Percentiles rank a stretch among this genome's conserved stretches.
phyloP scores from a whole-genome alignment of 148 eudicot species.

The Amaranthus hypochondriacus region DNA sequence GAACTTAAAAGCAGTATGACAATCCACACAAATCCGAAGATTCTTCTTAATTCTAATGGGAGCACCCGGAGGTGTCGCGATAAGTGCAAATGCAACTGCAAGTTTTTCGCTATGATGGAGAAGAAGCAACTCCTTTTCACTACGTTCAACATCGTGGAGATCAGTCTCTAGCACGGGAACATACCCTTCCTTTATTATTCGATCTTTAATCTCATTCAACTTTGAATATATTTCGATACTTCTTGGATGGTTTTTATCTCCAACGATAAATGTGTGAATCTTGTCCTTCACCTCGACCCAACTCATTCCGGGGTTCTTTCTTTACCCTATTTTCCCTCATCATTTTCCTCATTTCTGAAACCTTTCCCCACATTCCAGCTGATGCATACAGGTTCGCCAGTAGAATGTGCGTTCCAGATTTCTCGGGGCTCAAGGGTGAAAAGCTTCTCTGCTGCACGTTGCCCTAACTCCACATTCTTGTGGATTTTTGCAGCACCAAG shows the following conservation, averaged over 20 bases:
- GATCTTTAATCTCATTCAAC: slow-evolving; percentile 46
- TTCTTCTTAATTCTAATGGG: slow-evolving; percentile 72
- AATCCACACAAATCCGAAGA: slow-evolving; percentile 60
- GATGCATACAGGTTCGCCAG: slow-evolving; percentile 75
- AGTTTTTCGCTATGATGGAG: slow-evolving; percentile 70
- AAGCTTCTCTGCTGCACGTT: slow-evolving; percentile 58
- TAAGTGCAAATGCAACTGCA: slow-evolving; percentile 64
- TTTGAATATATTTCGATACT: slow-evolving; percentile 56
- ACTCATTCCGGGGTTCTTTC: slow-evolving; percentile 82
- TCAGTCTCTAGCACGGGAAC: slow-evolving; percentile 58
- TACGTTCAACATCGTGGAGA: slow-evolving; percentile 52
- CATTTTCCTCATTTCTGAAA: slow-evolving; percentile 45
- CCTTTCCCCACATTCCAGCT: slow-evolving; percentile 65
- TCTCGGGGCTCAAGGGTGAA: slow-evolving; percentile 50
- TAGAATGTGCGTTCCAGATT: slow-evolving; percentile 59
- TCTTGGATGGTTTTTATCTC: slow-evolving; percentile 54
- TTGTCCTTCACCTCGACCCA: slow-evolving; percentile 65
- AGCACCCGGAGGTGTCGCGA: slow-evolving; percentile 51
- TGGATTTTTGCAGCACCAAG: slow-evolving; percentile 73
- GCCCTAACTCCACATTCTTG: slow-evolving; percentile 55
- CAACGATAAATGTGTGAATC: slow-evolving; percentile 59
- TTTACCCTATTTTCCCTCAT: slow-evolving; percentile 59
- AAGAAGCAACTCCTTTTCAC: slow-evolving; percentile 59
- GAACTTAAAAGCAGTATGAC: slow-evolving; percentile 67
- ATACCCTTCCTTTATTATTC: slow-evolving; percentile 57